Evolutionary conservation across 2,329 filamentous ascomycete species (phyloP).

Genomic region (Rhynchosporium agropyri): DNA sequence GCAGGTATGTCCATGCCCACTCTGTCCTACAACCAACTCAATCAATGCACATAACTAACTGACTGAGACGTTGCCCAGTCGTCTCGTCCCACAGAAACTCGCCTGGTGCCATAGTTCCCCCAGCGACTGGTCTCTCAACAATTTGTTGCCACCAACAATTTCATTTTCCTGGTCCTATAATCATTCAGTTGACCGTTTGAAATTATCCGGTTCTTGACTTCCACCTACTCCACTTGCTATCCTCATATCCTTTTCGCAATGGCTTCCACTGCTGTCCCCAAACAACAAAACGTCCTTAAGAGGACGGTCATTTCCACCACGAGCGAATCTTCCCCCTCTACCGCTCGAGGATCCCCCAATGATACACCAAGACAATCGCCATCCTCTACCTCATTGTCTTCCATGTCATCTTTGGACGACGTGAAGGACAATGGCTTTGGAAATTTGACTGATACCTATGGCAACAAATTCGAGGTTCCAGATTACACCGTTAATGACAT

Average conservation of each 20-base stretch:
- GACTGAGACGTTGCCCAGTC: constrained; percentile 23
- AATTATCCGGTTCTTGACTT: constrained; percentile 12
- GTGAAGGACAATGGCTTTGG: constrained; percentile 52
- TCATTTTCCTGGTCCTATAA: constrained; percentile 14
- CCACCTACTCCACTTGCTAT: background rate
- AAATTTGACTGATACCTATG: constrained; percentile 85
- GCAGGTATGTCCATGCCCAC: constrained; percentile 10
- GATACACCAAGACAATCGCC: constrained; percentile 65
- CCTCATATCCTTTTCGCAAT: constrained; percentile 30
- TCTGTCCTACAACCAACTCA: background rate
- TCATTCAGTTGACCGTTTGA: background rate
- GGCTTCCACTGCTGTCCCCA: constrained; percentile 41
- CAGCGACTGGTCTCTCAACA: constrained; percentile 21
- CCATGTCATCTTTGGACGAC: constrained; percentile 70
- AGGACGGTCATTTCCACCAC: constrained; percentile 38
- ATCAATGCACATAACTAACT: constrained; percentile 13
- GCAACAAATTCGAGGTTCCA: constrained; percentile 90
- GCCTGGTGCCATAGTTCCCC: constrained; percentile 9
- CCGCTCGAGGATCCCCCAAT: constrained; percentile 58
- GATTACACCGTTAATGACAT: constrained; percentile 98
- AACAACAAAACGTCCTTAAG: constrained; percentile 32
- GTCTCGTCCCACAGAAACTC: constrained; percentile 18
- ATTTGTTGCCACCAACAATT: constrained; percentile 21
- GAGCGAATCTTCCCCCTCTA: constrained; percentile 50
- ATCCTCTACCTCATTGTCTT: constrained; percentile 91